Conservation (phyloP, 306 rosid genomes). For the Abrus pulchellus region DNA sequence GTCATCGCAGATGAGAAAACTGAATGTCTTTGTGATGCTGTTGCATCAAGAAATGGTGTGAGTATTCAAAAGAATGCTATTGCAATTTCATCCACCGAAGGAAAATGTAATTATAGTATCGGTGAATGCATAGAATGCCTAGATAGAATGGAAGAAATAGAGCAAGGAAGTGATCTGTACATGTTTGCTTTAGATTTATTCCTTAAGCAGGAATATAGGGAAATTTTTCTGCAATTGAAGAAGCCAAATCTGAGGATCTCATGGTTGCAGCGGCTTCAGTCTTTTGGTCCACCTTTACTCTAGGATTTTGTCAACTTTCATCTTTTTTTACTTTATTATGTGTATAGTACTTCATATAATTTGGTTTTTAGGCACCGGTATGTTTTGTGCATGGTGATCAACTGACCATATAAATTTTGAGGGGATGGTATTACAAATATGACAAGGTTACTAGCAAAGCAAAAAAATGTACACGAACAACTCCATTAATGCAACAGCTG, state of each 20-base stretch:
- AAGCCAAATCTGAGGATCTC: conserved; percentile 68
- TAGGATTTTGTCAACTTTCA: conserved; percentile 41
- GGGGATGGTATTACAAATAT: background rate
- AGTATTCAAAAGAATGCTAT: conserved; percentile 43
- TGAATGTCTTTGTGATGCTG: conserved; percentile 48
- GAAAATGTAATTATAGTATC: conserved; percentile 61
- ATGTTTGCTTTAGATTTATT: conserved; percentile 78
- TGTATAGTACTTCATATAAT: conserved; percentile 40
- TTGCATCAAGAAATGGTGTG: conserved; percentile 51
- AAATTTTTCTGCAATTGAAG: conserved; percentile 76
- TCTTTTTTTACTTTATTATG: background rate
- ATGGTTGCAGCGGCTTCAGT: conserved; percentile 77
- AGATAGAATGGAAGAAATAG: conserved; percentile 71
- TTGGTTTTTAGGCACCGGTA: conserved; percentile 2
- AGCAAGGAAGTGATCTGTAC: conserved; percentile 77
- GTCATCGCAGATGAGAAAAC: conserved; percentile 46
- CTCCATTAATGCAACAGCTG: background rate
- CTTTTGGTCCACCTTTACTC: conserved; percentile 53
- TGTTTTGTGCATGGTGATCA: conserved; percentile 18
- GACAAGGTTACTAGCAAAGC: conserved; percentile 5
- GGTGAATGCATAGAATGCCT: conserved; percentile 80
- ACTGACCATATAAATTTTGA: conserved; percentile 29
- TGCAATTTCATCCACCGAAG: conserved; percentile 42
- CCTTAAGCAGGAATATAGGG: conserved; percentile 78
- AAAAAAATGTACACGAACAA: conserved; percentile 22